phyloP scores from a whole-genome alignment of 805 yeast genomes.

The Suhomyces kilbournensis region DNA sequence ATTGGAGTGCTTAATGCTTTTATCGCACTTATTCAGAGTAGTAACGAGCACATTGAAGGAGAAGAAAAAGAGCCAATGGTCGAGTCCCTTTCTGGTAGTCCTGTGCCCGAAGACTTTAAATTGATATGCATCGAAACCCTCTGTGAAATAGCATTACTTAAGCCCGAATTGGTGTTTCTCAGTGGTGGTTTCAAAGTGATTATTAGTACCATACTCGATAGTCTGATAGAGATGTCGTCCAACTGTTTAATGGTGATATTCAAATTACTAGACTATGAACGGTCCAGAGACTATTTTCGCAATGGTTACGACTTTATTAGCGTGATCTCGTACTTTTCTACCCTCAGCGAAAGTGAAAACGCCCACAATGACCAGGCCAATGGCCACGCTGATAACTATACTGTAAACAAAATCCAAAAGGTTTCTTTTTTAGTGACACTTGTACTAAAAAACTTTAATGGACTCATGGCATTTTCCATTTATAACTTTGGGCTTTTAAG shows the following conservation, averaged over 20 bases:
- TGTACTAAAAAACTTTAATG: constrained; percentile 72
- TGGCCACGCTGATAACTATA: constrained; percentile 9
- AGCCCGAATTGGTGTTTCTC: constrained; percentile 45
- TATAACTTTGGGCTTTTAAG: constrained; percentile 54
- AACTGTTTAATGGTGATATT: constrained; percentile 44
- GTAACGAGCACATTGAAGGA: constrained; percentile 2
- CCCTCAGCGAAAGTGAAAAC: constrained; percentile 27
- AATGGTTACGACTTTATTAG: constrained; percentile 61
- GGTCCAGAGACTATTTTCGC: constrained; percentile 50
- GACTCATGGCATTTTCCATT: constrained; percentile 62
- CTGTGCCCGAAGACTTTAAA: constrained; percentile 32
- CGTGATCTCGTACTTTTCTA: constrained; percentile 70
- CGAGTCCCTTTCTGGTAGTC: neutral
- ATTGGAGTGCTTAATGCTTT: constrained; percentile 67
- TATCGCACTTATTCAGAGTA: constrained; percentile 26
- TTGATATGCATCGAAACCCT: constrained; percentile 43
- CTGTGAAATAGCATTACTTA: constrained; percentile 34
- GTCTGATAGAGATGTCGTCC: constrained; percentile 16
- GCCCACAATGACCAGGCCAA: constrained; percentile 4
- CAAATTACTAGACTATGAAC: constrained; percentile 56
- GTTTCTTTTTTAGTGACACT: constrained; percentile 57
- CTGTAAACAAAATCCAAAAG: constrained; percentile 53
- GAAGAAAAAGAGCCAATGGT: neutral
- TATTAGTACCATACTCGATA: constrained; percentile 34
- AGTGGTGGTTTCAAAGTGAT: constrained; percentile 52